A percentile compares a stretch with the other conserved stretches of the same genome.
phyloP scores from a whole-genome alignment of 441 rosid species.

The Cnidoscolus chayamansa region DNA sequence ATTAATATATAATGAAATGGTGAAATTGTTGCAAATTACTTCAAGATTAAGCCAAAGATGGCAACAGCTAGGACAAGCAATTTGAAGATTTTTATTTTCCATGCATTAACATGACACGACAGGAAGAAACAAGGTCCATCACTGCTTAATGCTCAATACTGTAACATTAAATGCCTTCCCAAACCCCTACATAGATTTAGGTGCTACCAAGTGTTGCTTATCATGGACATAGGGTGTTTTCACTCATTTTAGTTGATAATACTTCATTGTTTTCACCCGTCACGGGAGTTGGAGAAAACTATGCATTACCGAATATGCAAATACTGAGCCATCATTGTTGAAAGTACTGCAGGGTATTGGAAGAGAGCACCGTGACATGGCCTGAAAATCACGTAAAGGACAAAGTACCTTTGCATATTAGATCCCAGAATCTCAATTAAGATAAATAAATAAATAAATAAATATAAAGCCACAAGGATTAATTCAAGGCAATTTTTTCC shows the following conservation, averaged over 20 bases:
- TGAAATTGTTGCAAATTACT: background rate
- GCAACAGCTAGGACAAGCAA: background rate
- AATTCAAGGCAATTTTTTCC: background rate
- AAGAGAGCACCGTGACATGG: conserved; percentile 76
- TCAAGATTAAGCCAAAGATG: background rate
- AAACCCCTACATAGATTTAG: background rate
- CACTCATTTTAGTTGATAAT: background rate
- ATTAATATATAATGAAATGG: background rate
- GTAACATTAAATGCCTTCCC: background rate
- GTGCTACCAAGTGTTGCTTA: background rate
- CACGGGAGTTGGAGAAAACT: background rate
- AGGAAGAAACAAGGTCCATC: background rate
- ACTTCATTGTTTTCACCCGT: background rate
- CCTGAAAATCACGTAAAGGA: conserved; percentile 48
- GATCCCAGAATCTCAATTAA: background rate
- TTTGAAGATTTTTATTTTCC: background rate
- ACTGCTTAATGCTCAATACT: background rate
- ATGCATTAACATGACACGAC: background rate
- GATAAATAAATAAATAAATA: background rate
- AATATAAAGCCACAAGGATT: background rate
- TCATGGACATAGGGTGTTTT: background rate
- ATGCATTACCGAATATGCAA: conserved; percentile 70
- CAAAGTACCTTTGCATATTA: background rate
- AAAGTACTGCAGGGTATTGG: conserved; percentile 88
- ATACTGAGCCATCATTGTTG: conserved; percentile 88